Evolutionary conservation across 2,329 filamentous ascomycete genomes (phyloP).

Genomic region (Fusarium poae): DNA sequence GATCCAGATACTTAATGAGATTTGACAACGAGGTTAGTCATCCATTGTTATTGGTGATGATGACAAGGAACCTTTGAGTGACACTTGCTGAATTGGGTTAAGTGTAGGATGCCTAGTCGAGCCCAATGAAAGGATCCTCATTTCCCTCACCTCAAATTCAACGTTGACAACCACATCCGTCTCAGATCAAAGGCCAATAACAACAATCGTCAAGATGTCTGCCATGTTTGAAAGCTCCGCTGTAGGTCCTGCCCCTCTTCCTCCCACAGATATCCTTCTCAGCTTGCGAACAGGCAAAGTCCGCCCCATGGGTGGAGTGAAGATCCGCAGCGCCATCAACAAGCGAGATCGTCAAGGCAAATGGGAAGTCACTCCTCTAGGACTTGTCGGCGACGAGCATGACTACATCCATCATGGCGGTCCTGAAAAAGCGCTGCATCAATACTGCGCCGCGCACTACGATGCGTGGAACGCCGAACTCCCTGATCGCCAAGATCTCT

Average conservation of each 20-base stretch:
- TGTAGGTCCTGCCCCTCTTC: conserved; percentile 29
- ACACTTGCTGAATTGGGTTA: conserved; percentile 26
- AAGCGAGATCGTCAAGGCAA: conserved; percentile 32
- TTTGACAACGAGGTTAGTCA: neutral
- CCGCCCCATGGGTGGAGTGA: conserved; percentile 29
- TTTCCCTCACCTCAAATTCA: neutral
- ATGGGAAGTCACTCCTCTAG: conserved; percentile 20
- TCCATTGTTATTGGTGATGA: conserved; percentile 2
- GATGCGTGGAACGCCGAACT: conserved; percentile 33
- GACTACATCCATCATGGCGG: conserved; percentile 34
- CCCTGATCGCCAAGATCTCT: conserved; percentile 26
- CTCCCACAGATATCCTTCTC: conserved; percentile 31
- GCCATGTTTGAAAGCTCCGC: conserved; percentile 4
- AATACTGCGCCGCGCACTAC: conserved; percentile 37
- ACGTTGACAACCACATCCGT: neutral
- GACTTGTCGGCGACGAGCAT: conserved; percentile 38
- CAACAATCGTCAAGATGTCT: neutral
- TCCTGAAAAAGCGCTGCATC: conserved; percentile 35
- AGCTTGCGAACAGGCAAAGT: conserved; percentile 38
- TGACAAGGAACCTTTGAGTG: conserved; percentile 1
- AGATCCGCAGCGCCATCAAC: conserved; percentile 39
- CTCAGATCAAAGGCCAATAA: neutral
- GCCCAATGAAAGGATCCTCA: neutral
- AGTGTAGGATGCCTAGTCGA: conserved; percentile 14
- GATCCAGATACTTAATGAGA: too few species aligned